phyloP scores from a whole-genome alignment of 2,329 filamentous ascomycete species.

The Stromatinia cepivora region DNA sequence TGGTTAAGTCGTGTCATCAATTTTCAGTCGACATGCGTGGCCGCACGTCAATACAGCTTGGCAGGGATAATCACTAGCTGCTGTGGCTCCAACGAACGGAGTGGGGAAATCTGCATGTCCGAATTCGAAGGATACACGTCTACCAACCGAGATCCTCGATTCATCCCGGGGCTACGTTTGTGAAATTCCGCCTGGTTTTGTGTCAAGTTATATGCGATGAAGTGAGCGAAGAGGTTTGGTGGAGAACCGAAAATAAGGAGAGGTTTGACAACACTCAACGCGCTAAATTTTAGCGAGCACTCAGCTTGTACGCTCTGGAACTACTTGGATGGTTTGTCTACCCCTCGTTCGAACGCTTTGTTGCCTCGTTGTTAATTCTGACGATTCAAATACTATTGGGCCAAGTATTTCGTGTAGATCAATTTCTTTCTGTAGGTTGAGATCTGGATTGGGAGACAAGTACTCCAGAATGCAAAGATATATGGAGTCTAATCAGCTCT shows the following conservation, averaged over 20 bases:
- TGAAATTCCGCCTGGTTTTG: neutral
- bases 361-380: neutral
- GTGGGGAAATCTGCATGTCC: slow-evolving; percentile 9
- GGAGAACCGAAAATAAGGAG: neutral
- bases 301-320: slow-evolving; percentile 5
- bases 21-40: slow-evolving; percentile 7
- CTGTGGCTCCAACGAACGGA: neutral
- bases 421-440: neutral
- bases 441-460: neutral
- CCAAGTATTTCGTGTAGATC: slow-evolving; percentile 6
- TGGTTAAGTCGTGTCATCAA: slow-evolving; percentile 5
- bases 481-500: neutral
- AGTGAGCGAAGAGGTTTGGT: neutral
- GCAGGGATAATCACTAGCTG: neutral
- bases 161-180: neutral
- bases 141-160: neutral
- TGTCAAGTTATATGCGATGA: neutral
- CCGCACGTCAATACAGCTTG: slow-evolving; percentile 2
- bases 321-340: neutral
- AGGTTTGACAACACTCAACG: slow-evolving; percentile 4
- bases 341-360: neutral
- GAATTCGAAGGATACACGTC: neutral
- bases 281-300: neutral
- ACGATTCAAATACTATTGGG: slow-evolving; percentile 5
- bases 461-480: neutral